A percentile compares a stretch with the other conserved stretches of the same genome.
Evolutionary conservation across 495 filamentous ascomycete species (phyloP).

Genomic region (Neurospora cerealis): DNA sequence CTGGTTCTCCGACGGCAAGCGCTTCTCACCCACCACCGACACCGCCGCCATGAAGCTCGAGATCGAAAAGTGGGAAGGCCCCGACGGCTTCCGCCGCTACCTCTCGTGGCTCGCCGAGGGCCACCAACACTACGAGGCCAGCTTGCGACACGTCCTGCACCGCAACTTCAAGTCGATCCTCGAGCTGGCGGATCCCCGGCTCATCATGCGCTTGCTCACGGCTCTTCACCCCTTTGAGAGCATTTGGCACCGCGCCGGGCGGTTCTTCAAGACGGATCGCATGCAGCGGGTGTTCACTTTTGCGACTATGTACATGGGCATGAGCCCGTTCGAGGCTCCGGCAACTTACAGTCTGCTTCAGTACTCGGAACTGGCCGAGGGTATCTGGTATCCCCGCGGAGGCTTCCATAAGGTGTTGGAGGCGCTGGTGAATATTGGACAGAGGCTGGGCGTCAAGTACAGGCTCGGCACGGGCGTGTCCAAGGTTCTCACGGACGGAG

Average conservation of each 20-base stretch:
- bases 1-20: conserved; percentile 48
- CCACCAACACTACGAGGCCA: conserved; percentile 55
- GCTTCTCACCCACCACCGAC: conserved; percentile 50
- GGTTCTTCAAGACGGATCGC: conserved; percentile 57
- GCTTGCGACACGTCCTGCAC: conserved; percentile 47
- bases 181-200: conserved; percentile 40
- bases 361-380: conserved; percentile 62
- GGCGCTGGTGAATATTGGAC: conserved; percentile 44
- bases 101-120: conserved; percentile 51
- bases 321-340: conserved; percentile 63
- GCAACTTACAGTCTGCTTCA: conserved; percentile 62
- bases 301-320: conserved; percentile 70
- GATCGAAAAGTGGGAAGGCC: conserved; percentile 56
- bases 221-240: conserved; percentile 54
- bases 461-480: conserved; percentile 42
- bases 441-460: conserved; percentile 47
- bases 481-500: conserved; percentile 31
- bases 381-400: conserved; percentile 63
- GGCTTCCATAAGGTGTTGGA: conserved; percentile 55
- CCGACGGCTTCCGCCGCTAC: conserved; percentile 53
- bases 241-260: conserved; percentile 47
- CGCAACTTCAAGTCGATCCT: conserved; percentile 49
- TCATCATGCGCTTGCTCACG: conserved; percentile 40
- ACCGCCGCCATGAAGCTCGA: conserved; percentile 53
- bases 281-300: conserved; percentile 60